These are phyloP conservation scores for Penicillium psychrosexuale DNA, from an alignment of 2,329 filamentous ascomycete species.

Conservation along the genomic window DNA sequence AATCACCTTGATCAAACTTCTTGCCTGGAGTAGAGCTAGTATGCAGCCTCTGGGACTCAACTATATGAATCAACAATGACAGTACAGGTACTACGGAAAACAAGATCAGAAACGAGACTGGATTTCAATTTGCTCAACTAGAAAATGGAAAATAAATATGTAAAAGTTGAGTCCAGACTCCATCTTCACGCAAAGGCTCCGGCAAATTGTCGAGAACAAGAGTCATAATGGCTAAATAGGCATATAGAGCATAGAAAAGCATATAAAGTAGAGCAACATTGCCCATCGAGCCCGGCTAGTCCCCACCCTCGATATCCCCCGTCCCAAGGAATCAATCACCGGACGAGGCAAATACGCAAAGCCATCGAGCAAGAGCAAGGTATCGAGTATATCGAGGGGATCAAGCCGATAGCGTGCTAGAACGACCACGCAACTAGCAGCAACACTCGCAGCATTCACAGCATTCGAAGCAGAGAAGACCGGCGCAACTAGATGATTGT, in stretches of 20 bases:
- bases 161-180: background rate
- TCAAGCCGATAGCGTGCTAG: background rate
- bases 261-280: background rate
- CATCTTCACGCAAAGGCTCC: background rate
- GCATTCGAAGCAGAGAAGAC: slow-evolving; percentile 32
- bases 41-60: background rate
- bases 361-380: no score
- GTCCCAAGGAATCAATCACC: background rate
- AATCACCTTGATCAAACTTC: background rate
- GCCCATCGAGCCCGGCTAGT: background rate
- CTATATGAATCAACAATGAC: background rate
- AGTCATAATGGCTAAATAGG: background rate
- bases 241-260: background rate
- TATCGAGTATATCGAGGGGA: background rate
- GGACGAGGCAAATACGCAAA: background rate
- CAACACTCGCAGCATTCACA: slow-evolving; percentile 33
- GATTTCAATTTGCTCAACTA: background rate
- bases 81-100: background rate
- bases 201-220: background rate
- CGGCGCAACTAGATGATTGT: slow-evolving; percentile 25
- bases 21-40: background rate
- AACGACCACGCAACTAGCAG: slow-evolving; percentile 23
- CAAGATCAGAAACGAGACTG: background rate
- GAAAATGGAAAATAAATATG: no score
- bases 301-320: background rate